phyloP scores from a whole-genome alignment of 768 basidiomycete species.

The Tylopilus sp. region DNA sequence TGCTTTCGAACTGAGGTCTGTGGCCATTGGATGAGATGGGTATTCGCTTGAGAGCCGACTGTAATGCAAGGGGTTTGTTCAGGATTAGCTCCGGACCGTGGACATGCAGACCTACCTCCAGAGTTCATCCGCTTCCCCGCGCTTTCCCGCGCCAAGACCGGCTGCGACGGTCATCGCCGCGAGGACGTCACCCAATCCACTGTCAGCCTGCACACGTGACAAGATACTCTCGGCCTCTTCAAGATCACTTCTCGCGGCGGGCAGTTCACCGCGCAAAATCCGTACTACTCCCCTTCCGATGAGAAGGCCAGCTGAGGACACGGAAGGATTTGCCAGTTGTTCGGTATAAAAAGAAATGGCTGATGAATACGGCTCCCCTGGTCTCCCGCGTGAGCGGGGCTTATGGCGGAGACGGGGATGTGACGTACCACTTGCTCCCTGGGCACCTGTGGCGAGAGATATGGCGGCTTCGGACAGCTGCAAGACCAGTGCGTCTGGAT shows the following conservation, averaged over 20 bases:
- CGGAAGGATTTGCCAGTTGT: conserved; percentile 75
- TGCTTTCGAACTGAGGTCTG: conserved; percentile 58
- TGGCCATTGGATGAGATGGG: conserved; percentile 66
- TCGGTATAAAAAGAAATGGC: conserved; percentile 72
- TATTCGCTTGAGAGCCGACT: conserved; percentile 49
- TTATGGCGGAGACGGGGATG: conserved; percentile 23
- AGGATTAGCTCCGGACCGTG: background rate
- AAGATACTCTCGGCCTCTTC: conserved; percentile 57
- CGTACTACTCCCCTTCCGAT: conserved; percentile 79
- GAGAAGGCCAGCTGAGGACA: conserved; percentile 69
- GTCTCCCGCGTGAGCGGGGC: background rate
- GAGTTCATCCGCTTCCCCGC: conserved; percentile 58
- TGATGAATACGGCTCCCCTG: conserved; percentile 37
- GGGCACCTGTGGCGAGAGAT: conserved; percentile 70
- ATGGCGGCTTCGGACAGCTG: conserved; percentile 87
- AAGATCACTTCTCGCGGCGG: conserved; percentile 75
- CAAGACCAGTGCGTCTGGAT: conserved; percentile 85
- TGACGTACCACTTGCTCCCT: conserved; percentile 45
- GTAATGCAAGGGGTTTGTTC: conserved; percentile 1
- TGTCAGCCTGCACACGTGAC: conserved; percentile 40
- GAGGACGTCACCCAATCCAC: conserved; percentile 57
- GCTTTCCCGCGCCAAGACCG: conserved; percentile 55
- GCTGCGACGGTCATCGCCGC: conserved; percentile 65
- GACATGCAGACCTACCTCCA: conserved; percentile 52
- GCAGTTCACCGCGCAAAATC: conserved; percentile 70